Evolutionary conservation across 768 basidiomycete species (phyloP).

Genomic region (Calocera cornea): DNA sequence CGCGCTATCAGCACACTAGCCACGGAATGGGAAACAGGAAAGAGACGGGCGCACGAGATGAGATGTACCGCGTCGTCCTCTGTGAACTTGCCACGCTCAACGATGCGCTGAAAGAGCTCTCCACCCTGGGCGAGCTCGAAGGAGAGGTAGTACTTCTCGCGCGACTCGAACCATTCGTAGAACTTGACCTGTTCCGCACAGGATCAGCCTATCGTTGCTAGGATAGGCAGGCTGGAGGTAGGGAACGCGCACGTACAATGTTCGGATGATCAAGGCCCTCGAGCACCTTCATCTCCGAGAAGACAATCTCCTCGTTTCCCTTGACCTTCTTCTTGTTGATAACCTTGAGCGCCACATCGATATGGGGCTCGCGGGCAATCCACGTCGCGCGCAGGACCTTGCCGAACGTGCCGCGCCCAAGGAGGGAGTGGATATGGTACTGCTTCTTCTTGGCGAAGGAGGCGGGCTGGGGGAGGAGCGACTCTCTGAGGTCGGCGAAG

Average conservation of each 20-base stretch:
- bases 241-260: slow-evolving; percentile 42
- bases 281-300: slow-evolving; percentile 87
- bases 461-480: slow-evolving; percentile 63
- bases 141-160: slow-evolving; percentile 86
- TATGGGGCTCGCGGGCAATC: slow-evolving; percentile 32
- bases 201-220: background rate
- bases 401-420: slow-evolving; percentile 80
- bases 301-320: slow-evolving; percentile 75
- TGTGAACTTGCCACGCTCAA: slow-evolving; percentile 78
- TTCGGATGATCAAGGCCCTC: slow-evolving; percentile 83
- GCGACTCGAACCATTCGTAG: slow-evolving; percentile 91
- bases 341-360: slow-evolving; percentile 76
- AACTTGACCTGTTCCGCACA: slow-evolving; percentile 63
- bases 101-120: slow-evolving; percentile 83
- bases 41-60: slow-evolving; percentile 48
- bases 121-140: slow-evolving; percentile 92
- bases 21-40: slow-evolving; percentile 11
- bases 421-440: slow-evolving; percentile 55
- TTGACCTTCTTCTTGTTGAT: slow-evolving; percentile 94
- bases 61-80: slow-evolving; percentile 79
- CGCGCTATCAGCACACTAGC: background rate
- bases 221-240: background rate
- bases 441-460: slow-evolving; percentile 77
- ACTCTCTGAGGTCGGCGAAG: slow-evolving; percentile 17
- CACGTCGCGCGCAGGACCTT: slow-evolving; percentile 62